Percentiles rank a stretch among this genome's conserved stretches.
These are phyloP conservation scores for Fusarium scirpi DNA, from an alignment of 2,329 filamentous ascomycete genomes.

Conservation along the genomic window DNA sequence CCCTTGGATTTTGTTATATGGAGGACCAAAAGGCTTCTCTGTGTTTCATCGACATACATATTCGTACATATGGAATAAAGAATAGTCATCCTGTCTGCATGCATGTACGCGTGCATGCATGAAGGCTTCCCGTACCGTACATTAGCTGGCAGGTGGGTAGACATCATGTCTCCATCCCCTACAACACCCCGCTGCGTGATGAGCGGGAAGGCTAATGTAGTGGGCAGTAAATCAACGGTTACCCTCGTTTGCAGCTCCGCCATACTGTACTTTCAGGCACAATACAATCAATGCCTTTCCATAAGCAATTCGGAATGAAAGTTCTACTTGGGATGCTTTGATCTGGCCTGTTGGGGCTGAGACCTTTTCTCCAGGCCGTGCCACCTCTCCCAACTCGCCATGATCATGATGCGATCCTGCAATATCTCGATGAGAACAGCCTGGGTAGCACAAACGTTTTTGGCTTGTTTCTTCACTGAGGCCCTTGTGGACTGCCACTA, in stretches of 20 bases:
- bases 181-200: conserved; percentile 45
- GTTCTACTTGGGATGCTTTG: background rate
- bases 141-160: conserved; percentile 47
- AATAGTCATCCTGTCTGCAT: conserved; percentile 40
- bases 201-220: conserved; percentile 52
- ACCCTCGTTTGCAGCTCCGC: conserved; percentile 37
- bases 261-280: conserved; percentile 5
- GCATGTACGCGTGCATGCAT: conserved; percentile 42
- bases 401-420: conserved; percentile 44
- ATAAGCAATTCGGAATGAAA: background rate
- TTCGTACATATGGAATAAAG: conserved; percentile 41
- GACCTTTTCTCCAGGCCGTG: conserved; percentile 16
- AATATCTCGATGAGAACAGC: conserved; percentile 43
- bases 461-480: conserved; percentile 34
- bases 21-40: conserved; percentile 15
- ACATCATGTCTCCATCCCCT: conserved; percentile 39
- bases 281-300: conserved; percentile 1
- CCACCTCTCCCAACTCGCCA: conserved; percentile 26
- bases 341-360: conserved; percentile 14
- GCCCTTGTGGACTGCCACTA: conserved; percentile 40
- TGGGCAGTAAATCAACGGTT: conserved; percentile 38
- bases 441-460: conserved; percentile 39
- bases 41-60: conserved; percentile 42
- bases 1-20: conserved; percentile 19
- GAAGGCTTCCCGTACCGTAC: conserved; percentile 41